phyloP scores from a whole-genome alignment of 2,329 filamentous ascomycete genomes.

The Cytospora schulzeri region DNA sequence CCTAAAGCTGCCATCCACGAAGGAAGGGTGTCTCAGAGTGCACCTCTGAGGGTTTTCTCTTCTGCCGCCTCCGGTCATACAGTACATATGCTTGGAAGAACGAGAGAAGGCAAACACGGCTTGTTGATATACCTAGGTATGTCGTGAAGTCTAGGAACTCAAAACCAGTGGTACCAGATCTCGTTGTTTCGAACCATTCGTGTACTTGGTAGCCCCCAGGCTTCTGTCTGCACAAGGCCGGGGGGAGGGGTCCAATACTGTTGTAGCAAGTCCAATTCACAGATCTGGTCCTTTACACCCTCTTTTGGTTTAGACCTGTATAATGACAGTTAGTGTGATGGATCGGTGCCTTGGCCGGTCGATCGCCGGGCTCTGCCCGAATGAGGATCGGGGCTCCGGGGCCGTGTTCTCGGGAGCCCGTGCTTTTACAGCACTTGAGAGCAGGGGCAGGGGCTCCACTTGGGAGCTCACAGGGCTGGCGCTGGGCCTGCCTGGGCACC shows the following conservation, averaged over 20 bases:
- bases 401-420: neutral
- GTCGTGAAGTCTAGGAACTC: neutral
- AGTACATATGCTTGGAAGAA: too few relatives aligned
- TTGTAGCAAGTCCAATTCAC: too few relatives aligned
- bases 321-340: neutral
- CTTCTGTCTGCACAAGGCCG: too few relatives aligned
- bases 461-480: neutral
- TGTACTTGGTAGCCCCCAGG: too few relatives aligned
- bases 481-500: neutral
- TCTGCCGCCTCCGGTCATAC: too few relatives aligned
- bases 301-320: too few relatives aligned
- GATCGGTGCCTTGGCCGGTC: neutral
- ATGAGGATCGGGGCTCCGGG: neutral
- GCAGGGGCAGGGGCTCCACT: neutral
- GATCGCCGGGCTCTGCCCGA: neutral
- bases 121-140: too few relatives aligned
- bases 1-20: neutral
- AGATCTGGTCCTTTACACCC: too few relatives aligned
- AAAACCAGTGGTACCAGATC: too few relatives aligned
- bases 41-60: neutral
- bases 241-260: too few relatives aligned
- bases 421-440: neutral
- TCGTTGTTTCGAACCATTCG: too few relatives aligned
- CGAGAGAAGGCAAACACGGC: too few relatives aligned
- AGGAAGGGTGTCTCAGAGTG: neutral